Evolutionary conservation across 1,139 yeast genomes (phyloP), one percentile per base, ranked within the genome.

Genomic region (Candida sp.): DNA sequence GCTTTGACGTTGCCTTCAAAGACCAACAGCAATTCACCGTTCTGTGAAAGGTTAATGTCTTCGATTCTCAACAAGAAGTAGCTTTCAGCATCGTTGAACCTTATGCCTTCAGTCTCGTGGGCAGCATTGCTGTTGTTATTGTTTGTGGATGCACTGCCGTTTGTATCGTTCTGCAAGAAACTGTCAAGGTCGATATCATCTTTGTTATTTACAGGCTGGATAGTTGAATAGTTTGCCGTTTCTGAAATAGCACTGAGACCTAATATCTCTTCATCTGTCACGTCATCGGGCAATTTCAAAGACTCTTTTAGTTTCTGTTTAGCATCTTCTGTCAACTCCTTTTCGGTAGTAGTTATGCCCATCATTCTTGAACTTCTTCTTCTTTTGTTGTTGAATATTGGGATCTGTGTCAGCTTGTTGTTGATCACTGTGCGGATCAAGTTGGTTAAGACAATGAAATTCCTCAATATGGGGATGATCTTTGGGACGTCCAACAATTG

Each of bases 221-320:
- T 61, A 2, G 63, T 58, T n/a, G 65, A 59, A 42, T 57, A 57
- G 34, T 54, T 56, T 17, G 67, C 62, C 42, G 56, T 57, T 37
- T 60, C 55, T 49, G 60, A 54, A 12, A 73, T 61, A 1, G 75
- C 69, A 57, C 63, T 72, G 40, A 77, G 62, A 5, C 75, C 73
- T 42, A 73, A 57, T 9, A 77, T 61, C 54, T 76, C 79, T 52
- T 74, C 79, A 50, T 75, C 78, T 0, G 77, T 69, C 5, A 71
- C 73, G 50, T 73, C 75, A 39, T 66, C 63, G 0, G 77, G 62
- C 26, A 77, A 59, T 51, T 72, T 72, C 34, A 77, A 63, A 0
- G 79, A 65, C 40, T 73, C 72, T 42, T 70, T 71, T 33, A 77
- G 62, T 52, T 66, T 73, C 42, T 63, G 62, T 48, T 65, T 70